Base-by-base conservation (phyloP, 176 grass and related monocot genomes). In the Aegilops longissima region DNA sequence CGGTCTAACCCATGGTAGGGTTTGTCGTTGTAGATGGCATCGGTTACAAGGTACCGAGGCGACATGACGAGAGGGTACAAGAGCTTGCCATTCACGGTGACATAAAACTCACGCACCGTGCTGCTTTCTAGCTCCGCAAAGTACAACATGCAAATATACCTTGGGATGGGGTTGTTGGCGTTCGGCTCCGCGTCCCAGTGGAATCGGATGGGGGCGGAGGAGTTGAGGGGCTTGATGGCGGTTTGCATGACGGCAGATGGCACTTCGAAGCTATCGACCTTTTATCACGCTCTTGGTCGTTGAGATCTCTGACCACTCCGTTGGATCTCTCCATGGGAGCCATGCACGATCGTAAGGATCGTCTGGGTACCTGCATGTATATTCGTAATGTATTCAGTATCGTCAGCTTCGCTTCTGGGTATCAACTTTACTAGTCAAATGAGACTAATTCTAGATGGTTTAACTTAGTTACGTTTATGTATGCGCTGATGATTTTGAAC, bases 231-330 rank as follows among this genome's bases (percentile, higher is more conserved):
- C 11, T 40, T 67, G 12, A 71, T 68, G 4, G 88, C 88, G 8
- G 85, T 83, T 66, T 86, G 88, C 85, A 93, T 86, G 0, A 90
- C 92, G 5, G 73, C 73, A 18, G 78, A 42, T 12, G 92, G 92
- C 18, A 18, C 61, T 3, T 86, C 0, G 39, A 83, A 74, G 1
- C 30, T 1, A 1, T 30, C 1, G 0, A 12, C 0, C 10, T 80
- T 80, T 71, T 2, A 27, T 5, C 4, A 90, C 45, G 2, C 42
- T 69, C 10, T 12, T 52, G 5, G 44, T 70, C 11, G 88, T 93
- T 0, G 66, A 73, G 20, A 93, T 7, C 5, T 78, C 11, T 2
- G 38, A 31, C 69, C 62, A 63, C 23, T 82, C 5, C 0, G 7
- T 63, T n/a, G 51, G 63, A 35, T 24, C 72, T 11, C 70, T 0